Conservation (phyloP, 441 rosid genomes). For the Syzygium malaccense region DNA sequence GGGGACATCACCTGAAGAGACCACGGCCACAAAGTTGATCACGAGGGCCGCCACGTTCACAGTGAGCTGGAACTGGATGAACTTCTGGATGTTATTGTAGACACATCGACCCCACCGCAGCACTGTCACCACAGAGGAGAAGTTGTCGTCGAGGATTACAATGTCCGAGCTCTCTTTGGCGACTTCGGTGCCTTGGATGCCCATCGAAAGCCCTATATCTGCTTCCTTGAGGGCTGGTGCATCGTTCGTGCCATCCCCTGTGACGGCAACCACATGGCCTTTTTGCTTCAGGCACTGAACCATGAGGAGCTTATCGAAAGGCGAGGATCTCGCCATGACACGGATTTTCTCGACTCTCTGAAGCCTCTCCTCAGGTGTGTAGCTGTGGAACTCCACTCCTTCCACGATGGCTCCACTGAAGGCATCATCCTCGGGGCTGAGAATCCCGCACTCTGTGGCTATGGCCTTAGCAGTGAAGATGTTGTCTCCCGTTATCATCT, state of each 20-base stretch:
- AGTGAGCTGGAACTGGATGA: not conserved
- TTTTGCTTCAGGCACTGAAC: not conserved
- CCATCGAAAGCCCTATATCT: not conserved
- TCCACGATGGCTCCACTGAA: not conserved
- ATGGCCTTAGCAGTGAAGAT: not conserved
- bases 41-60: not conserved
- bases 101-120: not conserved
- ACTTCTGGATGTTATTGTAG: slow-evolving; percentile 2
- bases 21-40: not conserved
- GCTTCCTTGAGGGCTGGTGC: not conserved
- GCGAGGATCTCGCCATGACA: not conserved
- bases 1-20: not conserved
- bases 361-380: not conserved
- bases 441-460: not conserved
- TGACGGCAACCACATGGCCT: not conserved
- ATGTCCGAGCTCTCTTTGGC: not conserved
- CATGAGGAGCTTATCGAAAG: not conserved
- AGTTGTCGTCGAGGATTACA: not conserved
- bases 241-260: not conserved
- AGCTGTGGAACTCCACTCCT: not conserved
- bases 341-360: not conserved
- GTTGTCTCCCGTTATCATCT: not conserved
- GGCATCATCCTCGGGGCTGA: not conserved
- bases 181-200: not conserved
- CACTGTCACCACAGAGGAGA: not conserved